Evolutionary conservation across 2,329 filamentous ascomycete species (phyloP), one percentile per base, ranked within the genome.

Genomic region (Fulvia fulva): DNA sequence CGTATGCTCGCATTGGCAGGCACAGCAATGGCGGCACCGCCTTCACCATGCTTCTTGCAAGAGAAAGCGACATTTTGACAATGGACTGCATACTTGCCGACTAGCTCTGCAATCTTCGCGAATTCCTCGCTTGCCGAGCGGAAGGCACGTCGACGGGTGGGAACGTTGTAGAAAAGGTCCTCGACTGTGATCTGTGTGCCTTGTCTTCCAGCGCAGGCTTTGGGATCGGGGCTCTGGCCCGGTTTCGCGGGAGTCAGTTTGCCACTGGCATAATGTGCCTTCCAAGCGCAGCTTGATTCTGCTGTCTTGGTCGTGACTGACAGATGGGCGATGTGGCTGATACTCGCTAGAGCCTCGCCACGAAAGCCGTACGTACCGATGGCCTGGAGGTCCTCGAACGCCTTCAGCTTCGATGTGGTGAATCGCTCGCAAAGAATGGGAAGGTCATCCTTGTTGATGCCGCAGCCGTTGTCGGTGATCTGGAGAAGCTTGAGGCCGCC

Each of bases 331-430:
- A 99, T 97, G 72, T 99, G 94, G 71, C 93, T 97, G 73, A 99
- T 99, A 75, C 94, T 97, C 14, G 94, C 94, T 55, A 99, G 78
- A 3, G 94, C 94, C 75, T 99, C 94, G 56, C 94, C 94, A 54
- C 94, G 88, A 71, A 99, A 99, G n/a, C 94, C 94, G 73, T 99
- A 99, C 1, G 94, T 97, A 52, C 87, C 87, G 64, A 99, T 97
- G 4, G 87, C 89, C 43, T 85, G 85, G 50, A 99, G 80, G 72
- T 99, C 94, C 73, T 97, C 93, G 66, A 99, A 99, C 5, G 85
- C 84, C 67, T 94, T 91, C 58, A 99, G 81, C 73, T 99, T 99
- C 12, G 93, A 97, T 0, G 94, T 99, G 9, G 94, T 99, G 72
- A 97, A 97, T 52, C 94, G 87, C 73, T 97, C 91, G 70, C 94